These are phyloP conservation scores for Colletotrichum sp. DNA, from an alignment of 2,329 filamentous ascomycete genomes.

Conservation along the genomic window DNA sequence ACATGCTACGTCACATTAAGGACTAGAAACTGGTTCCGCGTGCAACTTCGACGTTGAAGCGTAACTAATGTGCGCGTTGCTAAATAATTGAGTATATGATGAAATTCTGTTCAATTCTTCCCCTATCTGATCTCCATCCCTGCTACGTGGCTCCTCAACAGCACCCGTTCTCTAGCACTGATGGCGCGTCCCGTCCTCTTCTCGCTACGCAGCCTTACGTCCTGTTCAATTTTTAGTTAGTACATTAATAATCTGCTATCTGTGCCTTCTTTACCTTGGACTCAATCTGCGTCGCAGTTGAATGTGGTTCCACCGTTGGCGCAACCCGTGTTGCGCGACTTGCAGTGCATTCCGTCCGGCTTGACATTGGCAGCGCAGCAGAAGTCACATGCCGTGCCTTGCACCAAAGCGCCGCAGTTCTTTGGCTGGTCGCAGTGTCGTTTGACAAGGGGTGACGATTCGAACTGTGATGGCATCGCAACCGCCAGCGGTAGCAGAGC, in stretches of 20 bases:
- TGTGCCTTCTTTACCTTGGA: neutral
- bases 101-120: accelerated
- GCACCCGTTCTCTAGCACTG: accelerated
- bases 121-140: neutral
- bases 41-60: neutral
- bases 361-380: conserved; percentile 11
- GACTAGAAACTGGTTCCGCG: no score
- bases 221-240: accelerated
- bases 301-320: neutral
- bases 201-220: accelerated
- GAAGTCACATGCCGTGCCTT: conserved; percentile 2
- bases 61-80: neutral
- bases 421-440: conserved; percentile 23
- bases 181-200: accelerated
- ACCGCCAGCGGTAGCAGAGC: neutral
- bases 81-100: neutral
- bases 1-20: no score
- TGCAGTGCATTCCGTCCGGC: neutral
- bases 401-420: conserved; percentile 10
- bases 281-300: neutral
- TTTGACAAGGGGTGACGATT: neutral
- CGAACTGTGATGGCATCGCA: neutral
- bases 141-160: accelerated
- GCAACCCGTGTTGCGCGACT: neutral
- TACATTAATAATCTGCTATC: accelerated